Evolutionary conservation across 371 early-diverging fungal species (phyloP).

Genomic region (Apophysomyces sp.): DNA sequence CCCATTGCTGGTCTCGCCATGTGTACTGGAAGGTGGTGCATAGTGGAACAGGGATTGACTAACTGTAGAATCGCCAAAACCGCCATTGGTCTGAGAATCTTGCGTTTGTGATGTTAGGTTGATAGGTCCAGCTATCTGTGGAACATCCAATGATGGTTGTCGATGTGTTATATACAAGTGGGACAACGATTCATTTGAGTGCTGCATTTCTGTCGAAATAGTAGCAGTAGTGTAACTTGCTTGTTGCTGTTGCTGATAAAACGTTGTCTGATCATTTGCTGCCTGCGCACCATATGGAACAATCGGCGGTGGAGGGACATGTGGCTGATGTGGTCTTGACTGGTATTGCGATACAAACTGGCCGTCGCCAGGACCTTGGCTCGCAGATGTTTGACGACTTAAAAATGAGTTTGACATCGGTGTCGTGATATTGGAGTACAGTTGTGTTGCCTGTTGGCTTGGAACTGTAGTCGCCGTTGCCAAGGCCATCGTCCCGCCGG

Average conservation of each 20-base stretch:
- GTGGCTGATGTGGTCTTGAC: background rate
- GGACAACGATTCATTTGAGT: too few species aligned
- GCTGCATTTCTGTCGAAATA: too few species aligned
- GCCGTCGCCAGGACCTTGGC: background rate
- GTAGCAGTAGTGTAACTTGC: too few species aligned
- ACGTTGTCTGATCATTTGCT: too few species aligned
- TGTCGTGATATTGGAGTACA: background rate
- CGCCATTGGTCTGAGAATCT: too few species aligned
- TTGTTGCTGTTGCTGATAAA: too few species aligned
- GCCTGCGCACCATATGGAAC: background rate
- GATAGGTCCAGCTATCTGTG: too few species aligned
- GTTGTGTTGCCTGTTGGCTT: background rate
- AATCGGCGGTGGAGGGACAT: background rate
- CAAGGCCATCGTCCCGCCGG: background rate
- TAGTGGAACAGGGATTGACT: background rate
- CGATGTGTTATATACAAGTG: too few species aligned
- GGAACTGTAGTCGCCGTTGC: background rate
- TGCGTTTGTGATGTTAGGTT: too few species aligned
- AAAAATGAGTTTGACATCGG: background rate
- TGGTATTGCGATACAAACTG: background rate
- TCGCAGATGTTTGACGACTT: background rate
- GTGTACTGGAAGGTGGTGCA: background rate
- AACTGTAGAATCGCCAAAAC: too few species aligned
- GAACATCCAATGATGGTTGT: too few species aligned
- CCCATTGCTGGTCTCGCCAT: background rate